Base-by-base conservation (phyloP, 768 basidiomycete genomes). In the Crassisporium funariophilum region DNA sequence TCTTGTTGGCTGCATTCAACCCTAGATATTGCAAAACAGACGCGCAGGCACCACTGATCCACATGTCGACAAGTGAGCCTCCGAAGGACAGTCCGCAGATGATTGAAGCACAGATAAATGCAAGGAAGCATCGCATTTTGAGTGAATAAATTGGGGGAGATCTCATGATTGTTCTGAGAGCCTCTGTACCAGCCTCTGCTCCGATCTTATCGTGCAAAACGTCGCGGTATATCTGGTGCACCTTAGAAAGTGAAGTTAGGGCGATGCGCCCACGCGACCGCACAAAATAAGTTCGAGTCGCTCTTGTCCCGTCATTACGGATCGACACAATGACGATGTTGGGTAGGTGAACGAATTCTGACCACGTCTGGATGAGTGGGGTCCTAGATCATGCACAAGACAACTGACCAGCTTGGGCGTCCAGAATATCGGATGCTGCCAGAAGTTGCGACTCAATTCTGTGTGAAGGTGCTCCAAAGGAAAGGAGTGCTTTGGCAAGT, bases 391-490 rank as follows among this genome's bases (percentile, higher is more conserved):
- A 13, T 38, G 39, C 47, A 21, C 27, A 48, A 29, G 35, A 19
- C 7, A 5, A 56, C 68, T 27, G 10, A 74, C 76, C 84, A 44
- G 88, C 87, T 55, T 86, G 78, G 51, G 91, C 77, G 23, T 87
- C 82, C 12, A 97, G 78, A 46, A 91, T 86, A 9, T 77, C 70
- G 5, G 92, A 86, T 2, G 91, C 91, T 4, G 88, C 81, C 48
- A 77, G 75, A 31, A 98, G 79, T 63, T 95, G 93, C 1, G 90
- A 84, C 68, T 95, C 92, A 52, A 95, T 86, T 15, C 95, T 79
- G 65, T 97, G 95, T 16, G 91, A 92, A 1, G 93, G 93, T n/a
- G 93, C 89, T 15, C 94, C 94, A 63, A 90, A 95, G n/a, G 84
- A 77, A 62, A 98, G 81, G 47, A 98, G 77, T 9, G 90, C 89